Conservation (phyloP, 164 flowering plant species). For the Berberis thunbergii region DNA sequence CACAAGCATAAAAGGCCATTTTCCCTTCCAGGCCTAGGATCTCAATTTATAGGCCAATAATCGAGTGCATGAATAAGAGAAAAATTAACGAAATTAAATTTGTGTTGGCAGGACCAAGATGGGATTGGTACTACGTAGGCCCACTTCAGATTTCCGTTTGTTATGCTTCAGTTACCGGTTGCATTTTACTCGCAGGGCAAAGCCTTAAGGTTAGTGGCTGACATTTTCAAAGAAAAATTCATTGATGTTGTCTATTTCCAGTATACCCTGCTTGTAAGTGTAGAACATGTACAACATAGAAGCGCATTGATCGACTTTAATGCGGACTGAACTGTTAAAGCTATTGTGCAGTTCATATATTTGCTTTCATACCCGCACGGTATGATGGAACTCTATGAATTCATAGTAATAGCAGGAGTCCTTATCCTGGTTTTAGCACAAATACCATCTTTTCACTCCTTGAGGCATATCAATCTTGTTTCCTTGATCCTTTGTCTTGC, state of each 20-base stretch:
- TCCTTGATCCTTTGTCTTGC: constrained; percentile 61
- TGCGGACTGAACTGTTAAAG: no score
- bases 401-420: constrained; percentile 63
- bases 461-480: constrained; percentile 73
- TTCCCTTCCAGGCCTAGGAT: no score
- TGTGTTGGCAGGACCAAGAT: constrained; percentile 44
- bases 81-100: no score
- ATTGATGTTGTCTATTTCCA: background rate
- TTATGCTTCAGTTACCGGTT: constrained; percentile 66
- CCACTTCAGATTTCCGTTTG: constrained; percentile 67
- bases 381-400: constrained; percentile 62
- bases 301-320: background rate
- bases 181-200: constrained; percentile 57
- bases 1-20: no score
- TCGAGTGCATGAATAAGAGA: no score
- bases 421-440: constrained; percentile 74
- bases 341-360: constrained; percentile 56
- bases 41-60: no score
- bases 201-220: constrained; percentile 49
- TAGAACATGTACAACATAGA: background rate
- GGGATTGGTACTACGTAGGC: constrained; percentile 62
- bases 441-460: constrained; percentile 89
- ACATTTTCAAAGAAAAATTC: background rate
- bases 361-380: constrained; percentile 47
- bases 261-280: background rate